Conservation (phyloP, 2,329 filamentous ascomycete species). For the Calonectria pseudoreteaudii region DNA sequence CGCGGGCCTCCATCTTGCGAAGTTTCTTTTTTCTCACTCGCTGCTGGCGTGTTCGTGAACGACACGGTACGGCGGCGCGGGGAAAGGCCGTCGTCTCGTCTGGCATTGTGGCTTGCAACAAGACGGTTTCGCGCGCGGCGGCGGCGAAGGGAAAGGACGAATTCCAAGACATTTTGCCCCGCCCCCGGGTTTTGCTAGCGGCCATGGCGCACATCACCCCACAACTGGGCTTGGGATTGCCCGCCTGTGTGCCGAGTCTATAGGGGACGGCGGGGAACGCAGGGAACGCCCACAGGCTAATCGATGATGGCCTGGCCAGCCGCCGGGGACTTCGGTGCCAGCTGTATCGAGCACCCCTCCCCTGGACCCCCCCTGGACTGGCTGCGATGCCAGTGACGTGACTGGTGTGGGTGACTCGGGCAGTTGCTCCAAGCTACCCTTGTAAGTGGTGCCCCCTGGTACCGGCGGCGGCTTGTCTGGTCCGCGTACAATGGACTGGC, state of each 20-base stretch:
- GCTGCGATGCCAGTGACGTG: constrained; percentile 2
- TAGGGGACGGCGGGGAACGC: neutral
- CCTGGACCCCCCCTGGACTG: neutral
- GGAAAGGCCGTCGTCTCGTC: neutral
- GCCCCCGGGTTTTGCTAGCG: constrained; percentile 28
- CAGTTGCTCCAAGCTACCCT: neutral
- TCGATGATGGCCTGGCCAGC: neutral
- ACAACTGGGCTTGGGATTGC: constrained; percentile 7
- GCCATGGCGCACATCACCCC: constrained; percentile 27
- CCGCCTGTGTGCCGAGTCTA: neutral
- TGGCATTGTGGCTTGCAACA: constrained; percentile 9
- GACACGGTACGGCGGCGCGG: neutral
- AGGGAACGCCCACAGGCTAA: neutral
- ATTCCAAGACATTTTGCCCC: constrained; percentile 13
- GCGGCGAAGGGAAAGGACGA: neutral
- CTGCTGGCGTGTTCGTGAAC: neutral
- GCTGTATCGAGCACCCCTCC: neutral
- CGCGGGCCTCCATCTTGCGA: neutral
- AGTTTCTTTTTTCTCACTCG: neutral
- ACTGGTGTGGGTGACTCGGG: neutral
- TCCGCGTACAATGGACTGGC: neutral
- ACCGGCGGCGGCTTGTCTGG: neutral
- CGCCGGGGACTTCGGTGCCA: neutral
- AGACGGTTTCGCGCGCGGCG: neutral
- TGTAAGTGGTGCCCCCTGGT: neutral